Percentiles rank a stretch among this genome's conserved stretches.
Evolutionary conservation across 2,329 filamentous ascomycete genomes (phyloP).

Genomic region (Madurella fahalii): DNA sequence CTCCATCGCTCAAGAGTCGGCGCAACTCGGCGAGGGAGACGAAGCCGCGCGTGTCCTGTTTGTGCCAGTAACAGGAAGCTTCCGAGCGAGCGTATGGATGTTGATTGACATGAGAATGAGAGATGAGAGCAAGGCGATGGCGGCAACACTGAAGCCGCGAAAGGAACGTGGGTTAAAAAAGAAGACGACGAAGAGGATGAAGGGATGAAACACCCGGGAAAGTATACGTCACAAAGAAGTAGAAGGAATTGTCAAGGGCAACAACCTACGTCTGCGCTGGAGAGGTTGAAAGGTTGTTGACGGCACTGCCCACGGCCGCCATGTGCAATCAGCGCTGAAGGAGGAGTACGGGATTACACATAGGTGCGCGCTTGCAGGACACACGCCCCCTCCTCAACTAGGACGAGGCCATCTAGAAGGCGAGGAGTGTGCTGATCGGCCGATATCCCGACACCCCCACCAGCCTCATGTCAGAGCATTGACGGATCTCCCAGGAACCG

Average conservation of each 20-base stretch:
- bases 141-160: neutral
- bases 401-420: neutral
- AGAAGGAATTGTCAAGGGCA: neutral
- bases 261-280: neutral
- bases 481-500: neutral
- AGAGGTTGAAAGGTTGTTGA: no score
- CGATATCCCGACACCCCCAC: neutral
- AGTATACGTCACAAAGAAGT: neutral
- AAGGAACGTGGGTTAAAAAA: neutral
- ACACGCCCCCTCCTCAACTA: neutral
- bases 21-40: neutral
- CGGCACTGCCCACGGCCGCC: no score
- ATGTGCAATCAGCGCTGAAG: neutral
- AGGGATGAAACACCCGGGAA: neutral
- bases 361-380: neutral
- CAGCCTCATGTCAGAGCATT: neutral
- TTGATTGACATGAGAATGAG: neutral
- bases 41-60: neutral
- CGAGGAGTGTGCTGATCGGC: neutral
- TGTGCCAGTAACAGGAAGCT: constrained; percentile 3
- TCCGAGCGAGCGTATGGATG: neutral
- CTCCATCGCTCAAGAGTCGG: constrained; percentile 16
- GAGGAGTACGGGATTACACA: neutral
- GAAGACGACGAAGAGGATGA: neutral
- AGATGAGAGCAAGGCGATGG: neutral